Conservation (phyloP, 305 asterid species). For the Fraxinus xanthoxyloides region DNA sequence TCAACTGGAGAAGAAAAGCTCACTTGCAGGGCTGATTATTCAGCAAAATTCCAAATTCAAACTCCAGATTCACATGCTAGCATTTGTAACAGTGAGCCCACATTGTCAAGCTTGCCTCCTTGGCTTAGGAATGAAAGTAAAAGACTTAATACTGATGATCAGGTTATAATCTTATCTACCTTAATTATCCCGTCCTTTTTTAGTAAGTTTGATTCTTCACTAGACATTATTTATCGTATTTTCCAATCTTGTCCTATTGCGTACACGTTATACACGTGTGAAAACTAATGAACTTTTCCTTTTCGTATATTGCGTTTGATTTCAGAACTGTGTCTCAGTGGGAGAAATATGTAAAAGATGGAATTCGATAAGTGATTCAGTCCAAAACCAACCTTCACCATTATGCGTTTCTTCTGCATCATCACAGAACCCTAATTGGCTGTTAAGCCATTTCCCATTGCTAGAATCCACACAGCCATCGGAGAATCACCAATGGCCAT, state of each 20-base stretch:
- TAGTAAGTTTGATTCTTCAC: background rate
- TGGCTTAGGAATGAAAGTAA: conserved; percentile 72
- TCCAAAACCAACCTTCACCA: conserved; percentile 35
- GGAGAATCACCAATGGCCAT: background rate
- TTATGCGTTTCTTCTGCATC: conserved; percentile 42
- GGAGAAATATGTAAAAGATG: conserved; percentile 49
- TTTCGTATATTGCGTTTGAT: conserved; percentile 15
- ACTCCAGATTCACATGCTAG: conserved; percentile 21
- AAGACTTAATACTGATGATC: conserved; percentile 40
- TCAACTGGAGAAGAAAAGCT: conserved; percentile 7
- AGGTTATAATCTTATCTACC: conserved; percentile 40
- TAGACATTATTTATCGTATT: background rate
- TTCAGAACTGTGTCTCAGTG: conserved; percentile 43
- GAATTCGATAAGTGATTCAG: conserved; percentile 54
- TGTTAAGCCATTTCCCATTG: conserved; percentile 5
- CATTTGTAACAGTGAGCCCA: conserved; percentile 24
- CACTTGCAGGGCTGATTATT: conserved; percentile 20
- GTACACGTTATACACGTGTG: background rate
- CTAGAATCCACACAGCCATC: background rate
- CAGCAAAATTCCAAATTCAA: background rate
- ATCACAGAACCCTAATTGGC: conserved; percentile 26
- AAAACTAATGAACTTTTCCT: background rate
- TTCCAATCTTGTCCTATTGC: background rate
- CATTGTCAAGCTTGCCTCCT: conserved; percentile 61
- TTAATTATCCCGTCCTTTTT: background rate